Evolutionary conservation across 345 rosid species (phyloP), one percentile per base, ranked within the genome.

Genomic region (Eutrema heterophyllum): DNA sequence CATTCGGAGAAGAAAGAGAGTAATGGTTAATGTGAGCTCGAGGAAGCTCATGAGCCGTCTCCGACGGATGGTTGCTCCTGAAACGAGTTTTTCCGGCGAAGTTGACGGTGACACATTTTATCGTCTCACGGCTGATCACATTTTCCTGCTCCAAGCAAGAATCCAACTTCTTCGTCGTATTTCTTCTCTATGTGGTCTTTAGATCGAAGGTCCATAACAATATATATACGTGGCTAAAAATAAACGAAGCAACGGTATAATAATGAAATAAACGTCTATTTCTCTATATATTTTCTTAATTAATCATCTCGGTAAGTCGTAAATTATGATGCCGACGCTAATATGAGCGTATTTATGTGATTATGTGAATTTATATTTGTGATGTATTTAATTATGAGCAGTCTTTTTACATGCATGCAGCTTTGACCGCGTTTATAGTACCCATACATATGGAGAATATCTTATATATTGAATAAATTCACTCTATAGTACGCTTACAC

Each of bases 41-140:
- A 66, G 81, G 57, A 77, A 77, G 81, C 77, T 77, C 69, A 27
- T 66, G 51, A 50, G 18, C 10, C 81, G 81, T 67, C 81, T 77
- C 58, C 81, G n/a, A 29, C 68, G 76, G 16, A 77, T 77, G 77
- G 81, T 77, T 49, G 72, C 72, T 24, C 77, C 81, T 11, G 68
- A 71, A 2, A 60, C 9, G 44, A 71, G 39, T 24, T 50, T 32
- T 65, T 15, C 77, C 26, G 73, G 58, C 4, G 64, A 77, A 13
- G 11, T 77, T 71, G 77, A 65, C 68, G 63, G 68, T 58, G 55
- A 59, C 29, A 66, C 64, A 9, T 77, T 77, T 51, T 65, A 49
- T 5, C 77, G 38, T 10, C 81, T 77, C 64, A 71, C 81, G 63
- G 77, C 72, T 49, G 77, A 77, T 59, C 81, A 71, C 58, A 77